Conservation (phyloP, 805 yeast species). For the Hanseniaspora singularis region DNA sequence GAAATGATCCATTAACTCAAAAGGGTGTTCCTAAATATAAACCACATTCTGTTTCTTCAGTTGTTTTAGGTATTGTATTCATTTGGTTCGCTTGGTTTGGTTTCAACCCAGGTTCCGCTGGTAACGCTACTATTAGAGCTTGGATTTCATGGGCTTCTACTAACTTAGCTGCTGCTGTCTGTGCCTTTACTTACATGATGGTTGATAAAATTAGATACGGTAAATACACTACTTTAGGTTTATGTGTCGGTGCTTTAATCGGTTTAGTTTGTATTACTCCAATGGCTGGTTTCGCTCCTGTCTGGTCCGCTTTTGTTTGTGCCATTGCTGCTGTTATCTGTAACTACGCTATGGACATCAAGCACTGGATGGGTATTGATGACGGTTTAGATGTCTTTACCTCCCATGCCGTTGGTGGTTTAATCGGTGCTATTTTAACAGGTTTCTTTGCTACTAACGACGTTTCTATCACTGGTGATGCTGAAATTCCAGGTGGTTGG, state of each 20-base stretch:
- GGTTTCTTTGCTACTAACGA: constrained; percentile 90
- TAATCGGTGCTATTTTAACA: constrained; percentile 68
- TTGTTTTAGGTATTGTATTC: constrained; percentile 85
- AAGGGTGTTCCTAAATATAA: constrained; percentile 73
- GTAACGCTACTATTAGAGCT: constrained; percentile 83
- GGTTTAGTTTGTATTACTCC: constrained; percentile 95
- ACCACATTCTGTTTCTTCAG: constrained; percentile 85
- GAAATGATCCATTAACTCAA: constrained; percentile 61
- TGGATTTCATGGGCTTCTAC: constrained; percentile 91
- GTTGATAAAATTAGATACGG: constrained; percentile 76
- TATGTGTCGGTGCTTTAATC: constrained; percentile 86
- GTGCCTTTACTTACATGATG: constrained; percentile 90
- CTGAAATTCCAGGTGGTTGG: constrained; percentile 75
- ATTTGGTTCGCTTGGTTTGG: constrained; percentile 99
- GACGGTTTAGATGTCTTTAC: constrained; percentile 94
- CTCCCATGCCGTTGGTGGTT: constrained; percentile 88
- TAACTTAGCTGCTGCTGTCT: constrained; percentile 83
- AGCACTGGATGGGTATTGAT: constrained; percentile 60
- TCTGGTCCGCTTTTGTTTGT: constrained; percentile 75
- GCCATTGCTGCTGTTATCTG: constrained; percentile 72
- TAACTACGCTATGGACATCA: constrained; percentile 76
- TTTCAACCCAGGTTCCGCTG: constrained; percentile 97
- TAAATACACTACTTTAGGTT: constrained; percentile 86
- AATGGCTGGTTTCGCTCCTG: constrained; percentile 92
- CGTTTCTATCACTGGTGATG: constrained; percentile 53